These are phyloP conservation scores for Russula lepida DNA, from an alignment of 768 basidiomycete genomes.

Conservation along the genomic window DNA sequence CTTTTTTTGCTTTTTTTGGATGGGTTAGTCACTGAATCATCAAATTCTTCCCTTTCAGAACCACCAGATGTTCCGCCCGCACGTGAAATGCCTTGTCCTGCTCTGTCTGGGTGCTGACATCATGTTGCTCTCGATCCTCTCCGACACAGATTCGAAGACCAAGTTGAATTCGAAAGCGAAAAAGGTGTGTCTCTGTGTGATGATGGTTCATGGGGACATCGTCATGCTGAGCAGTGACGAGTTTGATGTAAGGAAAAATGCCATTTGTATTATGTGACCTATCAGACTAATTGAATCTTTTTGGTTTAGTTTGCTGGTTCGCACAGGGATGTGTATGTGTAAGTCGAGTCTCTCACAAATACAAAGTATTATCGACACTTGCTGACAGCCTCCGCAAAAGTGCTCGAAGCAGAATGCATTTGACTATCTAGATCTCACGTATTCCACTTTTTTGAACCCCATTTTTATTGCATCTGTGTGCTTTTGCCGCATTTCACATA, in stretches of 20 bases:
- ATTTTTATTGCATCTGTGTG: conserved; percentile 7
- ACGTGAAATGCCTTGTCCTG: not conserved
- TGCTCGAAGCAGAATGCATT: conserved; percentile 15
- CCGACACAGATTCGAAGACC: not conserved
- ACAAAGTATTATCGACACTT: not conserved
- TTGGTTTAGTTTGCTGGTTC: conserved; percentile 2
- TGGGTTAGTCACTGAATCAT: not conserved
- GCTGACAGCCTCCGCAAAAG: conserved; percentile 5
- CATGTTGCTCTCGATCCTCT: not conserved
- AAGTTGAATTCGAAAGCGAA: not conserved
- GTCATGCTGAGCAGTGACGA: conserved; percentile 3
- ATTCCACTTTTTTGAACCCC: not conserved
- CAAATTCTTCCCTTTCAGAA: not conserved
- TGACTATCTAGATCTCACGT: not conserved
- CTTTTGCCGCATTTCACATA: not conserved
- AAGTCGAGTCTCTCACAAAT: not conserved
- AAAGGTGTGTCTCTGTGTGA: conserved; percentile 15
- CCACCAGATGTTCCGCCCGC: conserved; percentile 7
- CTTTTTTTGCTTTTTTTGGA: not conserved
- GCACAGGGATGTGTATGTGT: conserved; percentile 18
- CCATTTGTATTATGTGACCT: not conserved
- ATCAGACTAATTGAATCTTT: not conserved
- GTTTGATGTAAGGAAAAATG: conserved; percentile 5
- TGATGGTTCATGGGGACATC: conserved; percentile 19
- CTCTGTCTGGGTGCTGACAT: conserved; percentile 20